phyloP scores from a whole-genome alignment of 495 filamentous ascomycete species.

The Penicillium paxilli region DNA sequence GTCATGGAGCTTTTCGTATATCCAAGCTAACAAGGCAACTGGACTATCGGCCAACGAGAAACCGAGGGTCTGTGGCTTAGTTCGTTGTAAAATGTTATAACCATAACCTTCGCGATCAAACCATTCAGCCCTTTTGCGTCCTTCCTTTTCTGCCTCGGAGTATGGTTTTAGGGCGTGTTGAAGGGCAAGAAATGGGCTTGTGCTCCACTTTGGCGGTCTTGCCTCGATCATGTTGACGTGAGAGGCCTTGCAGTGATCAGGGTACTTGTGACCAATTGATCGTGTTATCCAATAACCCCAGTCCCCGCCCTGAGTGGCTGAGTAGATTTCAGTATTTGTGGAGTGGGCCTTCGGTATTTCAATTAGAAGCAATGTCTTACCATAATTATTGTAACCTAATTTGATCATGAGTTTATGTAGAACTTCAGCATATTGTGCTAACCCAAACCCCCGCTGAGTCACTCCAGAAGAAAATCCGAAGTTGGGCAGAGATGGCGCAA shows the following conservation, averaged over 20 bases:
- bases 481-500: constrained; percentile 45
- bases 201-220: constrained; percentile 20
- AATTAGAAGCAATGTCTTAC: constrained; percentile 19
- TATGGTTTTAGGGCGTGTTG: constrained; percentile 26
- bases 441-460: constrained; percentile 49
- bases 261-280: constrained; percentile 55
- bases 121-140: constrained; percentile 49
- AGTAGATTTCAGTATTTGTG: not conserved
- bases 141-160: constrained; percentile 34
- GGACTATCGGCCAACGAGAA: constrained; percentile 60
- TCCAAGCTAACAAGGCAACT: constrained; percentile 62
- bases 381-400: constrained; percentile 67
- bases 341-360: no score
- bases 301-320: constrained; percentile 65
- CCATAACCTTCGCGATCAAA: constrained; percentile 53
- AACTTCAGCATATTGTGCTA: constrained; percentile 61
- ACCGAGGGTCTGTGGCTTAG: constrained; percentile 64
- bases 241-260: constrained; percentile 55
- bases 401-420: constrained; percentile 66
- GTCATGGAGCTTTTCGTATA: constrained; percentile 69
- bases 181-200: constrained; percentile 20
- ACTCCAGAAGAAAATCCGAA: constrained; percentile 42
- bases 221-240: constrained; percentile 64
- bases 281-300: constrained; percentile 67
- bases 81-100: constrained; percentile 56